Conservation (phyloP, 202 grass and related monocot species). For the Panicum hallii region DNA sequence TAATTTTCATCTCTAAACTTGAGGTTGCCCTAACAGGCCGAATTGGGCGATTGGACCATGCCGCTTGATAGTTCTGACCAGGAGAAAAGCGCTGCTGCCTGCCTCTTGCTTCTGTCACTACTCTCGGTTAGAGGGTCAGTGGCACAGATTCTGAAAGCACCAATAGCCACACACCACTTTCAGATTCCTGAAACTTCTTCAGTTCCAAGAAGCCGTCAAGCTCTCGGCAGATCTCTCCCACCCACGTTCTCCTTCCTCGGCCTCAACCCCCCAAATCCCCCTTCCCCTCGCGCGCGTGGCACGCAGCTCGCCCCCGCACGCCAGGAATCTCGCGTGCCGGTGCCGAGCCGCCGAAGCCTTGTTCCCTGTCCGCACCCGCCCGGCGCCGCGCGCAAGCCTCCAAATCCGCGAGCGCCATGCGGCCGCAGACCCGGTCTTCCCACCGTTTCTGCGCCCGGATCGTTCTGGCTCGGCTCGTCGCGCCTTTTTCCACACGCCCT, state of each 20-base stretch:
- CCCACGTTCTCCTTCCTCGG: not conserved
- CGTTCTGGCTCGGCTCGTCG: not conserved
- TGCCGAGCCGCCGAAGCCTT: not conserved
- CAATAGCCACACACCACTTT: not conserved
- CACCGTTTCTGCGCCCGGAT: not conserved
- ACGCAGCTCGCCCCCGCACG: constrained; percentile 28
- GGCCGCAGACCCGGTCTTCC: not conserved
- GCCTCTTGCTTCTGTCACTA: too few species aligned
- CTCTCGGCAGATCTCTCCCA: not conserved
- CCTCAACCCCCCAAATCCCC: too few species aligned
- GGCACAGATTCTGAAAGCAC: constrained; percentile 3
- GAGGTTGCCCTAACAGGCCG: too few species aligned
- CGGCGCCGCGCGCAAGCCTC: not conserved
- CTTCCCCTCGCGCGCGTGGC: not conserved
- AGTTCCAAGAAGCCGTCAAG: not conserved
- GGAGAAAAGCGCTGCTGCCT: too few species aligned
- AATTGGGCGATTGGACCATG: too few species aligned
- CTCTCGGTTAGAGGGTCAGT: not conserved
- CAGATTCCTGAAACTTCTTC: not conserved
- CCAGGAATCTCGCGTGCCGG: constrained; percentile 22
- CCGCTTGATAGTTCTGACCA: too few species aligned
- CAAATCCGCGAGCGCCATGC: not conserved
- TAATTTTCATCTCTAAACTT: too few species aligned
- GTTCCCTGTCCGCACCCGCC: not conserved
- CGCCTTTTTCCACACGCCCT: not conserved